These are phyloP conservation scores for Tetrapisispora nanseiensis DNA, from an alignment of 805 yeast species.

Conservation along the genomic window DNA sequence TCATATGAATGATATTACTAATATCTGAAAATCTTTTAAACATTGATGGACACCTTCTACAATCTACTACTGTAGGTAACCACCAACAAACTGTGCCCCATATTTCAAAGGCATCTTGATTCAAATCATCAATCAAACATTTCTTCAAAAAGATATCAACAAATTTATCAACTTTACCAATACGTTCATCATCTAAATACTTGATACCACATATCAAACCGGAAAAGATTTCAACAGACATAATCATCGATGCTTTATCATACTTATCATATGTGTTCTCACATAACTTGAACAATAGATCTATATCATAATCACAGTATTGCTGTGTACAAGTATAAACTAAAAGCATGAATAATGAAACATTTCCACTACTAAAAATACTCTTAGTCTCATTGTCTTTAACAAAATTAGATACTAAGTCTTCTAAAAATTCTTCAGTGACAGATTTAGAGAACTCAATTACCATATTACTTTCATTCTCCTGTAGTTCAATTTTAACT, in stretches of 20 bases:
- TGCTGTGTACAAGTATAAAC: constrained; percentile 40
- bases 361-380: constrained; percentile 54
- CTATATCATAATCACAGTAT: constrained; percentile 32
- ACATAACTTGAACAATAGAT: constrained; percentile 43
- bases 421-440: constrained; percentile 48
- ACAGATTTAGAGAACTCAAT: constrained; percentile 35
- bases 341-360: constrained; percentile 43
- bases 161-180: constrained; percentile 35
- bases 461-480: constrained; percentile 36
- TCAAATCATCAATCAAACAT: constrained; percentile 46
- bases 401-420: constrained; percentile 41
- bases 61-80: constrained; percentile 53
- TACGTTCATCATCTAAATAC: constrained; percentile 29
- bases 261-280: constrained; percentile 44
- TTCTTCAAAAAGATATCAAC: constrained; percentile 35
- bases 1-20: constrained; percentile 32
- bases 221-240: constrained; percentile 55
- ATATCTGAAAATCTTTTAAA: constrained; percentile 37
- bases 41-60: constrained; percentile 51
- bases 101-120: constrained; percentile 60
- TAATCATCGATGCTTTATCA: constrained; percentile 71
- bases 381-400: constrained; percentile 61
- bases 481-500: constrained; percentile 32
- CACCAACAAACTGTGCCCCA: constrained; percentile 74
- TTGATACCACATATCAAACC: constrained; percentile 48